Evolutionary conservation across 345 rosid species (phyloP).

Genomic region (Angophora floribunda): DNA sequence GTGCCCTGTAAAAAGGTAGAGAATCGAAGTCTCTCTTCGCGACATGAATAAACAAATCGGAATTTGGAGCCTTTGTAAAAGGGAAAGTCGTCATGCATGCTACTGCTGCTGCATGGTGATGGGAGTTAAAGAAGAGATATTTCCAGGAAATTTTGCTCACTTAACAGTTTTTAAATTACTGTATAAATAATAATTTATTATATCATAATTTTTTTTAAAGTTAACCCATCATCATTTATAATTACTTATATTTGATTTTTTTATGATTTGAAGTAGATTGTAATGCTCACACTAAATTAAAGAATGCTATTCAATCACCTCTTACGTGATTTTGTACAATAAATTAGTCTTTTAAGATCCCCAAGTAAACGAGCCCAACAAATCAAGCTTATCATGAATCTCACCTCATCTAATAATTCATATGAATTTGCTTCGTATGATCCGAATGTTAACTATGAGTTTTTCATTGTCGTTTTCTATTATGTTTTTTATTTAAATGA

Average conservation of each 20-base stretch:
- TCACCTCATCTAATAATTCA: background rate
- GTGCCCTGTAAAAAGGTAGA: background rate
- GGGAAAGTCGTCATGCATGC: background rate
- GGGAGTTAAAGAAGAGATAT: background rate
- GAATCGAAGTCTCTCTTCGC: background rate
- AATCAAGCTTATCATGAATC: too few species aligned
- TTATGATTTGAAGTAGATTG: too few species aligned
- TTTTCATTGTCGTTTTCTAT: background rate
- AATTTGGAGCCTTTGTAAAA: background rate
- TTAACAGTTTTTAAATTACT: too few species aligned
- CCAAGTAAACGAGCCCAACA: background rate
- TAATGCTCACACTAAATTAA: too few species aligned
- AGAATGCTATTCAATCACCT: too few species aligned
- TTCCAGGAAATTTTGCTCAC: background rate
- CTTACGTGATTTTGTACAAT: background rate
- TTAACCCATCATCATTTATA: too few species aligned
- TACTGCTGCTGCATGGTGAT: background rate
- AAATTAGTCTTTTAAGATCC: background rate
- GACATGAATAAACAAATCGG: background rate
- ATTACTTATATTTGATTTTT: too few species aligned
- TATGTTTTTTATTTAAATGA: too few species aligned
- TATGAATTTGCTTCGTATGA: too few species aligned
- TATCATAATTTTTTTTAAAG: too few species aligned
- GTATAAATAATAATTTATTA: too few species aligned
- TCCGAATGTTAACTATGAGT: background rate